phyloP scores from a whole-genome alignment of 495 filamentous ascomycete genomes.

The Articulospora tetracladia region DNA sequence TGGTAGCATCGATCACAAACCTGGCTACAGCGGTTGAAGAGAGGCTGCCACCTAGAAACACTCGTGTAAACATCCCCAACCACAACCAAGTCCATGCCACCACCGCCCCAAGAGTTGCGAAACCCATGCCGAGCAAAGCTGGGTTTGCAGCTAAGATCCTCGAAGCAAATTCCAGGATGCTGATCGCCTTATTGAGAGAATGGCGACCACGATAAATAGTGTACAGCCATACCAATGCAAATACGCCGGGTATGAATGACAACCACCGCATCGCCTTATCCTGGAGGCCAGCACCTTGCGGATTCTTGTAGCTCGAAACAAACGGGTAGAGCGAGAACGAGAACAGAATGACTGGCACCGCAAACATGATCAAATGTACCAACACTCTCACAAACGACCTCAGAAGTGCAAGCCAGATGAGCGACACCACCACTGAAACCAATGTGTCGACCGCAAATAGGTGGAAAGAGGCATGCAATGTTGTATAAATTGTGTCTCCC shows the following conservation, averaged over 20 bases:
- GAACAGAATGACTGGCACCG: conserved; percentile 79
- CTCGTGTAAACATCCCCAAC: conserved; percentile 93
- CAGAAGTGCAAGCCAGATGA: conserved; percentile 87
- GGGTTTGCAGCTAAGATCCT: conserved; percentile 83
- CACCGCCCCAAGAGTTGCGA: conserved; percentile 69
- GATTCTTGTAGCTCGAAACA: conserved; percentile 79
- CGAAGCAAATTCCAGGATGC: conserved; percentile 86
- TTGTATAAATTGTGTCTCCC: conserved; percentile 92
- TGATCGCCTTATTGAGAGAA: conserved; percentile 72
- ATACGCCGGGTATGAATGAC: conserved; percentile 68
- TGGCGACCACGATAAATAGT: conserved; percentile 74
- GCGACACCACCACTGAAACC: conserved; percentile 79
- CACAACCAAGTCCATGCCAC: conserved; percentile 92
- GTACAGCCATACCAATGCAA: conserved; percentile 77
- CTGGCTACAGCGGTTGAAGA: conserved; percentile 44
- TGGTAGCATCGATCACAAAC: conserved; percentile 79
- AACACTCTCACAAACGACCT: conserved; percentile 79
- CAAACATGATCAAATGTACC: conserved; percentile 72
- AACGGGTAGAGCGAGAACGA: conserved; percentile 90
- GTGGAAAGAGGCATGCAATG: conserved; percentile 80
- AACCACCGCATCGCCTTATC: conserved; percentile 88
- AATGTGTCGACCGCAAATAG: conserved; percentile 87
- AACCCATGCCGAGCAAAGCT: conserved; percentile 75
- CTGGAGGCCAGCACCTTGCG: conserved; percentile 65
- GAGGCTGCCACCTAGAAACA: conserved; percentile 85